A percentile compares a stretch with the other conserved stretches of the same genome.
phyloP scores from a whole-genome alignment of 352 stramenopile genomes.

The Globisporangium spinosum region DNA sequence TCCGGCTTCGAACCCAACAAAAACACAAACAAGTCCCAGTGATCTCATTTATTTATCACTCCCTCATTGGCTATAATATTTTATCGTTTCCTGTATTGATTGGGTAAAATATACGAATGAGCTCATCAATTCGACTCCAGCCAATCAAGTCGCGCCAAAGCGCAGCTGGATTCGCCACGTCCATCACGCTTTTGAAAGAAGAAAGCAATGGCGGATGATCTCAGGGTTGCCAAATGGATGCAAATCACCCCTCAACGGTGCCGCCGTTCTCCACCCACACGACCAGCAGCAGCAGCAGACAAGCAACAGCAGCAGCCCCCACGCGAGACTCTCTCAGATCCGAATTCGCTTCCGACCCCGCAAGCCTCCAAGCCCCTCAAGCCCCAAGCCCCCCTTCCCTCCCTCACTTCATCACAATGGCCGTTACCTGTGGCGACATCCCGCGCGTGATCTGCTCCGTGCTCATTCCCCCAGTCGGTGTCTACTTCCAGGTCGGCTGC shows the following conservation, averaged over 20 bases:
- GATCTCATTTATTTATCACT: conserved; percentile 8
- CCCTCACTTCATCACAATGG: conserved; percentile 27
- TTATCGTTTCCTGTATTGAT: background rate
- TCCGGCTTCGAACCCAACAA: conserved; percentile 4
- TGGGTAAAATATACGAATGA: background rate
- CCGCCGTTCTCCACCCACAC: background rate
- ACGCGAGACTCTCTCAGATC: background rate
- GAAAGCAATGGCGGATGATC: background rate
- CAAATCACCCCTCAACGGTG: background rate
- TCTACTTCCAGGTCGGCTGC: conserved; percentile 41
- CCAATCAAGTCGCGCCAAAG: conserved; percentile 3
- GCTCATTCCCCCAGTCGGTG: conserved; percentile 45
- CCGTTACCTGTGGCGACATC: conserved; percentile 66
- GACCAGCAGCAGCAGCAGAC: background rate
- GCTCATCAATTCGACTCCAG: background rate
- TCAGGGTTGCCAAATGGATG: background rate
- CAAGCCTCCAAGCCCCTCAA: background rate
- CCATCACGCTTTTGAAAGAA: background rate
- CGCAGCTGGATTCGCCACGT: background rate
- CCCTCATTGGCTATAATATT: background rate
- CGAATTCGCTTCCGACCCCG: background rate
- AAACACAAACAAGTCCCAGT: background rate
- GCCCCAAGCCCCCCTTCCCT: background rate
- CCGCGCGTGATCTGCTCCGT: conserved; percentile 64
- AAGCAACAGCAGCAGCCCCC: background rate